Percentiles rank a stretch among this genome's conserved stretches.
These are phyloP conservation scores for Acanthamoeba polyphaga DNA, from an alignment of 208 protist species.

Conservation along the genomic window DNA sequence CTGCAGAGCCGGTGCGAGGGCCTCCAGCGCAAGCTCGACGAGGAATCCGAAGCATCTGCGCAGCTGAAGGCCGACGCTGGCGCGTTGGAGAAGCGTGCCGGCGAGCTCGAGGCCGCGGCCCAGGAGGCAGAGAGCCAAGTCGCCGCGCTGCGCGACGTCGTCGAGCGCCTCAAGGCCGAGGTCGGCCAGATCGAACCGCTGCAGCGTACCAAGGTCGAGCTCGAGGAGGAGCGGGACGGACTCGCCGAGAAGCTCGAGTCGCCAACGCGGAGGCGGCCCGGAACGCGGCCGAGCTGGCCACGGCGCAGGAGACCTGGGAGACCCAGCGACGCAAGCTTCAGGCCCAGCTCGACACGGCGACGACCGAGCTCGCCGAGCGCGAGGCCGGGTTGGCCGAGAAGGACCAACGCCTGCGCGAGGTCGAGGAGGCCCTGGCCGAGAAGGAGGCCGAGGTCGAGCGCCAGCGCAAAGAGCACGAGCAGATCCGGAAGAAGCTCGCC, in stretches of 20 bases:
- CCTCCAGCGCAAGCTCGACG: not conserved
- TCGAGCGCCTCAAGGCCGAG: not conserved
- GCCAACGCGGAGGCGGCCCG: not conserved
- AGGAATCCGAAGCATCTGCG: not conserved
- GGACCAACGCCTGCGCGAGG: conserved; percentile 1
- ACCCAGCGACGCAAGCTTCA: not conserved
- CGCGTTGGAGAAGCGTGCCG: not conserved
- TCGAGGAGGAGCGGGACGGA: not conserved
- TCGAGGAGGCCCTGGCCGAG: not conserved
- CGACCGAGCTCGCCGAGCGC: not conserved
- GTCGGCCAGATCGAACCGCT: not conserved
- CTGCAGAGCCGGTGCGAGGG: conserved; percentile 36
- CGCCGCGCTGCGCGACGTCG: not conserved
- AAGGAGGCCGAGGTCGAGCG: not conserved
- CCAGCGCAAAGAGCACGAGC: not conserved
- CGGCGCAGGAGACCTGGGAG: not conserved
- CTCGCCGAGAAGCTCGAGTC: not conserved
- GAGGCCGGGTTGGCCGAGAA: not conserved
- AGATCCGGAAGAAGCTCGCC: no score
- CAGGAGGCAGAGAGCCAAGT: not conserved
- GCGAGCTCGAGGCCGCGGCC: not conserved
- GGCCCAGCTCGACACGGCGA: not conserved
- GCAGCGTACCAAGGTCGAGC: not conserved
- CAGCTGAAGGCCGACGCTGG: not conserved
- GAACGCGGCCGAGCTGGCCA: not conserved